Evolutionary conservation across 805 yeast genomes (phyloP), one percentile per base, ranked within the genome.

Genomic region (Candida fluviatilis): DNA sequence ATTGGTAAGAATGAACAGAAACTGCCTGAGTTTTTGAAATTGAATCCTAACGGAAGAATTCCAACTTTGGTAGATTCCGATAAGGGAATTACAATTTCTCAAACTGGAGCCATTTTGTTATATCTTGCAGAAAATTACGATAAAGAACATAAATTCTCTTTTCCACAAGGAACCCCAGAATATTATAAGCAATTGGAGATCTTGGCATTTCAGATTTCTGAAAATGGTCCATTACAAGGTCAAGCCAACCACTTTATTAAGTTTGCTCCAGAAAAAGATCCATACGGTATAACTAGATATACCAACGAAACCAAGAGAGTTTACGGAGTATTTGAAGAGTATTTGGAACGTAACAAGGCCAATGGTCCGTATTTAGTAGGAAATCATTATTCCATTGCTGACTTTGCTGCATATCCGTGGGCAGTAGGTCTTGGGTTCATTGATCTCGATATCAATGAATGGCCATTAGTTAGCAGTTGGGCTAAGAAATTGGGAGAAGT

Each of bases 61-160:
- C 87, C 88, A 18, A 68, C 79, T 0, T 55, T 82, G 26, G 61
- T 63, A 1, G 69, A 66, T 43, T 52, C 57, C 30, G 49, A 53
- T 25, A 62, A 69, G 4, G 80, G 78, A 3, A 64, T 65, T 19
- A 60, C 73, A 17, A 51, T 82, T 18, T 69, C 71, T 47, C 86
- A 81, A 58, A 68, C 80, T 24, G 85, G 75, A 23, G 84, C 86
- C 2, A 80, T 81, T 43, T 54, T 82, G 56, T 58, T 65, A 41
- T 82, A 78, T 52, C 55, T 81, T 29, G 78, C 75, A 38, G 84
- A 78, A 46, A 76, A 70, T 44, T 82, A 74, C 52, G 87, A 82
- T 51, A 70, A 57, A 37, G 77, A 76, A 8, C 54, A 67, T 42
- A 74, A 75, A 54, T 70, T 45, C 47, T 64, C 72, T 18, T 73